These are phyloP conservation scores for Linnemannia hyalina DNA, from an alignment of 192 early-diverging fungal genomes.

Conservation along the genomic window DNA sequence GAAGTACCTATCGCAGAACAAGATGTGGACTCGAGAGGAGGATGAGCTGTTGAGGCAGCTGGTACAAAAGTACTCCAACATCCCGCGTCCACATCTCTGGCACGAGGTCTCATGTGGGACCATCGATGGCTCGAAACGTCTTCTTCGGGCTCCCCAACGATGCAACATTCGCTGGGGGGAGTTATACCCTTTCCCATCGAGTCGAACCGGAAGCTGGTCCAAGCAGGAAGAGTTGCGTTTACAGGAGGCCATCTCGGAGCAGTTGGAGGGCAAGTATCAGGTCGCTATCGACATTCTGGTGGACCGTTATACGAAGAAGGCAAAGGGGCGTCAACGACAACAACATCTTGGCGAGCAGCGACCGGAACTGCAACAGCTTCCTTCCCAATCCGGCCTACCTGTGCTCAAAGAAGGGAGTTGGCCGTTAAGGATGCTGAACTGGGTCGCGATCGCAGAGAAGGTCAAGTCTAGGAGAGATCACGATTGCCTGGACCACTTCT, in stretches of 20 bases:
- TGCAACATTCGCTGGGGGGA: constrained; percentile 1
- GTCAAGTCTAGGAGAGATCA: not conserved
- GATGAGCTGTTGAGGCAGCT: not conserved
- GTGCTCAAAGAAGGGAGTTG: not conserved
- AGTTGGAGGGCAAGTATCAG: not conserved
- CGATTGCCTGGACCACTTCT: not conserved
- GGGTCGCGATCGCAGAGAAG: not conserved
- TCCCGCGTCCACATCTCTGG: not conserved
- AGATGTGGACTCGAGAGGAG: not conserved
- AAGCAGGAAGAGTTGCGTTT: not conserved
- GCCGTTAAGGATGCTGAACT: not conserved
- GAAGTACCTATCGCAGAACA: not conserved
- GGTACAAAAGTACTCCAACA: not conserved
- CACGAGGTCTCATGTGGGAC: not conserved
- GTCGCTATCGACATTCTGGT: not conserved
- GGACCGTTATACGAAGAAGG: not conserved
- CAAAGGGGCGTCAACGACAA: too few relatives aligned
- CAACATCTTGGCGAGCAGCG: not conserved
- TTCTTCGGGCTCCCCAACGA: not conserved
- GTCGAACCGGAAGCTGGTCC: not conserved
- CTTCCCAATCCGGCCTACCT: not conserved
- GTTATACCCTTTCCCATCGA: not conserved
- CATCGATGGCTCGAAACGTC: not conserved
- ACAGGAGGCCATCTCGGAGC: not conserved
- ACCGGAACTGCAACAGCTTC: not conserved